Percentiles rank a stretch among this genome's conserved stretches.
phyloP scores from a whole-genome alignment of 805 yeast species.

The Ogataea methylovora region DNA sequence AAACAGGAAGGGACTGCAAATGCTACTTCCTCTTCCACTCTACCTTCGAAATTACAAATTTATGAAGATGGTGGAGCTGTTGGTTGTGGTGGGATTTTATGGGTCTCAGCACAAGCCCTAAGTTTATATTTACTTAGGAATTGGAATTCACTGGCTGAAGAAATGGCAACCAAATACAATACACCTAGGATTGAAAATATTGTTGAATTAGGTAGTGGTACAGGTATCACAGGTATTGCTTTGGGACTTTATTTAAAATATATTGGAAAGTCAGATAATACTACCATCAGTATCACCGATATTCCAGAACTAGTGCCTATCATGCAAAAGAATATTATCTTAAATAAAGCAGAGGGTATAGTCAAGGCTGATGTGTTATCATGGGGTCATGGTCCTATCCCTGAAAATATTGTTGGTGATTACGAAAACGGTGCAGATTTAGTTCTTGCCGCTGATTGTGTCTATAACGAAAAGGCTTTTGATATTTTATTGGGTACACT shows the following conservation, averaged over 20 bases:
- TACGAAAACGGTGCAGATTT: constrained; percentile 29
- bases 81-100: constrained; percentile 59
- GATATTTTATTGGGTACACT: constrained; percentile 43
- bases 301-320: constrained; percentile 38
- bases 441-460: constrained; percentile 54
- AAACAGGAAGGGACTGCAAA: constrained; percentile 18
- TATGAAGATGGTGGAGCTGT: constrained; percentile 50
- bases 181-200: constrained; percentile 19
- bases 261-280: constrained; percentile 6
- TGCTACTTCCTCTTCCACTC: too few species aligned
- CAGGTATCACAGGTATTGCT: constrained; percentile 44
- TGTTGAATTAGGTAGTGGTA: constrained; percentile 51
- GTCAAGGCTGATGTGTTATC: constrained; percentile 36
- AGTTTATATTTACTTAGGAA: constrained; percentile 35
- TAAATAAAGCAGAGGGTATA: constrained; percentile 28
- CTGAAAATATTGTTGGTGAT: constrained; percentile 22
- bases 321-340: constrained; percentile 35
- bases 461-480: constrained; percentile 46
- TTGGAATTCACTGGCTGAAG: constrained; percentile 4
- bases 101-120: constrained; percentile 54
- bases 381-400: constrained; percentile 38
- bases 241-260: constrained; percentile 23
- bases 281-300: constrained; percentile 40
- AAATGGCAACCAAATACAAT: constrained; percentile 12
- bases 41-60: constrained; percentile 25